Conservation (phyloP, 2,329 filamentous ascomycete species). For the Colletotrichum paranaense region DNA sequence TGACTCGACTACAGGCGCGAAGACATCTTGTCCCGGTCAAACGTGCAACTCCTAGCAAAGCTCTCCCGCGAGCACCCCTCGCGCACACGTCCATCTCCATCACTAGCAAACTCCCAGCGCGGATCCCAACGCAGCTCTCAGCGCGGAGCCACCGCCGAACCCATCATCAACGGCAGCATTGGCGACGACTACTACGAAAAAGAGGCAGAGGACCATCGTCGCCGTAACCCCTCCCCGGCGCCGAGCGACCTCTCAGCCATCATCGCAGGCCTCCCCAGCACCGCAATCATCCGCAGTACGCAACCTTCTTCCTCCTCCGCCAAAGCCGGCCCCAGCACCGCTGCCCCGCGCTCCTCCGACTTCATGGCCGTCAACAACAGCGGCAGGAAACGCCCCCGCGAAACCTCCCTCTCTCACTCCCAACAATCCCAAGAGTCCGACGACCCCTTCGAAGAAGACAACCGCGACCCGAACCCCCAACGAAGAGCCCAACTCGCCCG, state of each 20-base stretch:
- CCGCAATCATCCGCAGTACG: neutral
- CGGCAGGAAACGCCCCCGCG: conserved; percentile 15
- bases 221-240: conserved; percentile 1
- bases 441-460: conserved; percentile 39
- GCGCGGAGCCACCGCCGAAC: neutral
- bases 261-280: conserved; percentile 13
- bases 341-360: neutral
- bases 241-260: neutral
- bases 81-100: neutral
- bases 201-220: neutral
- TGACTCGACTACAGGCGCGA: conserved; percentile 16
- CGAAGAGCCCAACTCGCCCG: conserved; percentile 40
- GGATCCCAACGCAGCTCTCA: neutral
- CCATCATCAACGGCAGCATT: neutral
- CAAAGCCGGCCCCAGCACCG: neutral
- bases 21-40: conserved; percentile 9
- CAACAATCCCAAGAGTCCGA: conserved; percentile 24
- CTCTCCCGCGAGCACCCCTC: conserved; percentile 1
- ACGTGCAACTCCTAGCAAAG: conserved; percentile 17
- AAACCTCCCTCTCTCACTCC: neutral
- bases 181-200: neutral
- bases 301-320: neutral
- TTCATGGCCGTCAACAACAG: conserved; percentile 19
- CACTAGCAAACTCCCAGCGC: neutral
- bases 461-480: conserved; percentile 28